Evolutionary conservation across 768 basidiomycete species (phyloP), one percentile per base, ranked within the genome.

Genomic region (Chlorophyllum brunneum): DNA sequence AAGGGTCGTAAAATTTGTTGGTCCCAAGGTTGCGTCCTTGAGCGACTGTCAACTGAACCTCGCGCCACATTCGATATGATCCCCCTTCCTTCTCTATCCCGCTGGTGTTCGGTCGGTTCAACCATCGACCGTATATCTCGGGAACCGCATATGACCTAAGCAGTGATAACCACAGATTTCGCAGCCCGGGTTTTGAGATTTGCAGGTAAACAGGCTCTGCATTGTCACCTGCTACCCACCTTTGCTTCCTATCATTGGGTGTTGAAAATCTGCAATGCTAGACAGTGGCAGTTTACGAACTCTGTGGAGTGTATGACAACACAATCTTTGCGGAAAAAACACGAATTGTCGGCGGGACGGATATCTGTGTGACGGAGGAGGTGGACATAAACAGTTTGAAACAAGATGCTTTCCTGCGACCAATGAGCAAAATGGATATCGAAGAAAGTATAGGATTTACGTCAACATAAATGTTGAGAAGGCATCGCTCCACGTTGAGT

Each of bases 21-120:
- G 72, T 74, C 42, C 87, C 86, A 27, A 94, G 71, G 60, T 85
- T 83, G 34, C 89, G 81, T 10, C 83, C 90, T 67, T 89, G 86
- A 33, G 85, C 73, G 49, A 91, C 74, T 26, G 80, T 78, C 22
- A 93, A 70, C 56, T 88, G 82, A 20, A 93, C 76, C 64, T 88
- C 86, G 45, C 92, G 78, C 87, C 88, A 93, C 80, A 93, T 87
- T 49, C 92, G 83, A 67, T 89, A 92, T 9, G 87, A 79, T 5
- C 90, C 90, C 37, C 85, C 87, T 54, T 84, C 83, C 45, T 67
- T 61, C 18, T 80, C 73, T 39, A 23, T 33, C 11, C 31, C 42
- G 7, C 44, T 15, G 23, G 51, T 23, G 4, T 15, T 45, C 7
- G 36, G 36, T 15, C 43, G 43, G 33, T 72, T 71, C 57, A 75